phyloP scores from a whole-genome alignment of 176 grass and related monocot species.

The Hyparrhenia diplandra region DNA sequence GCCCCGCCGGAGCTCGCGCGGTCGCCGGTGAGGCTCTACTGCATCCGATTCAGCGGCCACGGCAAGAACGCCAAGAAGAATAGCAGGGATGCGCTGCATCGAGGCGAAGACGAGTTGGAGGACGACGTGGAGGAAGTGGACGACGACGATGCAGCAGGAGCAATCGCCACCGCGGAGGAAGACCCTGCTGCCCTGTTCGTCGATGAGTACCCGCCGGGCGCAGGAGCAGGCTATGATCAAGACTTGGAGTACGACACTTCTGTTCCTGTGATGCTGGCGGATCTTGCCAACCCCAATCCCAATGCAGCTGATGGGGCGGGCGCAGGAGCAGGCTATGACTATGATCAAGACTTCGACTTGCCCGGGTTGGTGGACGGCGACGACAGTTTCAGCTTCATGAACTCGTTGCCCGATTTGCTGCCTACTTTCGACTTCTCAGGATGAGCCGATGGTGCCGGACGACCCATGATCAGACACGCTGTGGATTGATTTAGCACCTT shows the following conservation, averaged over 20 bases:
- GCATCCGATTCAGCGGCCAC: neutral
- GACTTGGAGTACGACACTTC: no score
- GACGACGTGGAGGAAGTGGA: neutral
- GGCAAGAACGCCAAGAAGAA: neutral
- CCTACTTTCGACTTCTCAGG: no score
- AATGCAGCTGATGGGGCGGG: no score
- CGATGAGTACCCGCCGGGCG: no score
- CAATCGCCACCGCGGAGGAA: neutral
- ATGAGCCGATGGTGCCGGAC: neutral
- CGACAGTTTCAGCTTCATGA: no score
- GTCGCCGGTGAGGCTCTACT: neutral
- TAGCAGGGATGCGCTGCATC: neutral
- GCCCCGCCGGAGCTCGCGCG: neutral
- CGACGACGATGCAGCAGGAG: neutral
- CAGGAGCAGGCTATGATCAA: neutral
- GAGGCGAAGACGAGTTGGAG: neutral
- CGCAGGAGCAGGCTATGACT: no score
- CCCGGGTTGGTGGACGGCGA: no score
- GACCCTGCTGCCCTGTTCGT: neutral
- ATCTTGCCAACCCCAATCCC: no score
- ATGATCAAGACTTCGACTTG: no score
- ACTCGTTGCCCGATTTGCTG: no score
- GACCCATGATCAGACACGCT: neutral
- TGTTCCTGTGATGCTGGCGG: no score
- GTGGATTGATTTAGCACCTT: neutral